Evolutionary conservation across 352 stramenopile species (phyloP).

Genomic region (Globisporangium takayamanum): DNA sequence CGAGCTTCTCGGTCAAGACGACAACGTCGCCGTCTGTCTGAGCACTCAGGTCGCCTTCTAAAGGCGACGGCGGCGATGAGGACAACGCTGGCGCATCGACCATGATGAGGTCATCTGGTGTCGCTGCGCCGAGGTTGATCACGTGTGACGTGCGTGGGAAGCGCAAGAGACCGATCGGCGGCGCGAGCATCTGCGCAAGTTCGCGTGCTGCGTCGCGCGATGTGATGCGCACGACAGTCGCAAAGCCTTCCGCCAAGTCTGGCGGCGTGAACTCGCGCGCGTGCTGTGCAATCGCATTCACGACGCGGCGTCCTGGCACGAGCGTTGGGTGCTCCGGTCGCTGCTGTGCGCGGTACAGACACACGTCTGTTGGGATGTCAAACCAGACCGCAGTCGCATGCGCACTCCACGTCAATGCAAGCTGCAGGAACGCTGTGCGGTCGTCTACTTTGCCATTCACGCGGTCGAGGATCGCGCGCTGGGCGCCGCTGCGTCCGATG

Average conservation of each 20-base stretch:
- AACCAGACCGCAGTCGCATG: conserved; percentile 63
- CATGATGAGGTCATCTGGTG: conserved; percentile 46
- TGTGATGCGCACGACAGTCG: conserved; percentile 40
- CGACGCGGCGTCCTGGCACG: conserved; percentile 32
- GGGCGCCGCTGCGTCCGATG: conserved; percentile 12
- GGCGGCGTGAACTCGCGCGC: conserved; percentile 30
- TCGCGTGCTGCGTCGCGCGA: conserved; percentile 36
- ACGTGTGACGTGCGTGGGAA: conserved; percentile 60
- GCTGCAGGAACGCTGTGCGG: conserved; percentile 31
- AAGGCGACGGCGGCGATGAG: neutral
- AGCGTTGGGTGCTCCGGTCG: conserved; percentile 38
- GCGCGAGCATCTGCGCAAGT: conserved; percentile 27
- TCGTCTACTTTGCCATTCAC: conserved; percentile 47
- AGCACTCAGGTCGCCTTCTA: conserved; percentile 2
- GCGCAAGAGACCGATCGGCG: conserved; percentile 40
- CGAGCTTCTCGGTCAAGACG: conserved; percentile 77
- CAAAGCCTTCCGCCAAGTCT: conserved; percentile 39
- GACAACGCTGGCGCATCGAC: neutral
- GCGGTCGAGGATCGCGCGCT: conserved; percentile 42
- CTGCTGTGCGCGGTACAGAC: conserved; percentile 37
- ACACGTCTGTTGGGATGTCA: conserved; percentile 34
- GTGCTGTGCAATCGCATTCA: conserved; percentile 37
- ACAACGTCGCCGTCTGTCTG: conserved; percentile 19
- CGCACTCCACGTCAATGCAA: conserved; percentile 39
- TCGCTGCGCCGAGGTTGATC: conserved; percentile 48